Base-by-base conservation (phyloP, 2,329 filamentous ascomycete species). In the Stachybotrys chartarum region DNA sequence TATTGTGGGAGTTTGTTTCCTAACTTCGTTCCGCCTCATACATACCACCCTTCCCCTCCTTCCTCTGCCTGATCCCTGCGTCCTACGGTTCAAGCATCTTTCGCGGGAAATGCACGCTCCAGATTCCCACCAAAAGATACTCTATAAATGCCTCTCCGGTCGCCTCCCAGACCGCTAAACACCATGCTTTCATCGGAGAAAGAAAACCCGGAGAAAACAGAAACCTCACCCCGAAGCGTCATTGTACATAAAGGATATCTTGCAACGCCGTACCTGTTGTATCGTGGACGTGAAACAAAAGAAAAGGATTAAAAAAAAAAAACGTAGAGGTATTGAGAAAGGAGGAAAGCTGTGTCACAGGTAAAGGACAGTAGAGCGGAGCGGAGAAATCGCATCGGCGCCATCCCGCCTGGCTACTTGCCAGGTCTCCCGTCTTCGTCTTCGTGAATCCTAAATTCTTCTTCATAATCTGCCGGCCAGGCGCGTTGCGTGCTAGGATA, bases 401-500 rank as follows among this genome's bases (percentile, higher is more conserved):
- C 35, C 14, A 42, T 10, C 35, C 8, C 35, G 49, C 30, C 24
- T 17, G 32, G n/a, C 50, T 52, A 52, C 30, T 56, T 45, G 63
- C 58, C 64, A 58, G 55, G 44, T 51, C 53, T 58, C 48, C 57
- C 57, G 30, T 65, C 63, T 49, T 64, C 61, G 56, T 76, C 74
- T 61, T 75, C 74, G 59, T 76, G 73, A 45, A 76, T 76, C 30
- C 63, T 62, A 52, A 76, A 75, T 7, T 63, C 71, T 2, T 58
- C 51, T 32, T 59, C 59, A 17, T 59, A 61, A n/a, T 62, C 61
- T 30, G 61, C 63, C 6, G 68, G 68, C 73, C 73, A 78, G 8
- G 70, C 69, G 16, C 66, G 70, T 57, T 78, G 76, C 12, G 75
- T 81, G 63, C 75, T 81, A 6, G 79, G 76, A 60, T 83, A 84